A percentile compares a stretch with the other conserved stretches of the same genome.
phyloP scores from a whole-genome alignment of 805 yeast species.

The Wickerhamomyces ciferrii region DNA sequence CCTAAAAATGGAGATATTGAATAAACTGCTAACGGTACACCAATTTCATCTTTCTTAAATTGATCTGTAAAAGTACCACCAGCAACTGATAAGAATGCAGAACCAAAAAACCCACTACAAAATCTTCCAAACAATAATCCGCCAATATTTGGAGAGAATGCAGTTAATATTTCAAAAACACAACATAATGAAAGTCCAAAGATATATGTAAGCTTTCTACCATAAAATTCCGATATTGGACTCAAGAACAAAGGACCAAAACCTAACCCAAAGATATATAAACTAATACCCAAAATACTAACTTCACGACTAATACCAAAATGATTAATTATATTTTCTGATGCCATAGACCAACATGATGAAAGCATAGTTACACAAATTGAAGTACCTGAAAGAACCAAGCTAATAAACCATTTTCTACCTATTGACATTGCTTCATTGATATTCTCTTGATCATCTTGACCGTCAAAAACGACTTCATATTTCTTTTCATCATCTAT shows the following conservation, averaged over 20 bases:
- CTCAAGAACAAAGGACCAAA: conserved; percentile 61
- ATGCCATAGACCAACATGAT: conserved; percentile 61
- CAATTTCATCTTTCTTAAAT: conserved; percentile 55
- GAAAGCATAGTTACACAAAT: conserved; percentile 65
- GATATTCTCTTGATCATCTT: conserved; percentile 26
- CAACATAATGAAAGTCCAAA: conserved; percentile 55
- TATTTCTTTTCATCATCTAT: conserved; percentile 8
- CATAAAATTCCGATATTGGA: conserved; percentile 64
- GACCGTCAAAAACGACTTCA: conserved; percentile 25
- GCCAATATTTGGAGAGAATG: conserved; percentile 54
- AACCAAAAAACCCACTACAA: conserved; percentile 67
- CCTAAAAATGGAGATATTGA: conserved; percentile 64
- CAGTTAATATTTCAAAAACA: conserved; percentile 49
- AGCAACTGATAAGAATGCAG: conserved; percentile 70
- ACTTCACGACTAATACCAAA: conserved; percentile 54
- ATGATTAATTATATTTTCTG: conserved; percentile 39
- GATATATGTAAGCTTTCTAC: conserved; percentile 56
- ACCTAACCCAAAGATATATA: conserved; percentile 69
- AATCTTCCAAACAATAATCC: conserved; percentile 63
- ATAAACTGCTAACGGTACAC: conserved; percentile 63
- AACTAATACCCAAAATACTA: conserved; percentile 50
- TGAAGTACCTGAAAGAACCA: conserved; percentile 48
- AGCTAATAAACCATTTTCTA: conserved; percentile 54
- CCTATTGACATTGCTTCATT: conserved; percentile 30
- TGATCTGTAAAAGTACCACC: conserved; percentile 77